Percentiles rank a stretch among this genome's conserved stretches.
These are phyloP conservation scores for Coemansia sp. DNA, from an alignment of 192 early-diverging fungal species.

Conservation along the genomic window DNA sequence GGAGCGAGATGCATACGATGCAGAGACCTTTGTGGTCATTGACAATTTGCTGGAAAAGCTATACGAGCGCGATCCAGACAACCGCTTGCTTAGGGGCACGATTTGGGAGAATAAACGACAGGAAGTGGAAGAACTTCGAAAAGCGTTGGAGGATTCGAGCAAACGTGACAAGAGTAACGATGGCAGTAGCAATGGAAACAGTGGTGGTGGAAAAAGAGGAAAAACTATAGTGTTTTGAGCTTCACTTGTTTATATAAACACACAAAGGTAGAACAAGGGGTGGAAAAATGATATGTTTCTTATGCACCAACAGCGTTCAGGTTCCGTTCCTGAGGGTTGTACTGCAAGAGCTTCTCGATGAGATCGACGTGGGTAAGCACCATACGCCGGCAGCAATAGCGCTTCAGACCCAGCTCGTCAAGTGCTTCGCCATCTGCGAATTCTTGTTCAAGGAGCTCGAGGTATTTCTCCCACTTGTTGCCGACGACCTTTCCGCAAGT, in stretches of 20 bases:
- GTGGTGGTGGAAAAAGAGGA: background rate
- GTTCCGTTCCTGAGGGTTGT: constrained; percentile 58
- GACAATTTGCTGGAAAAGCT: constrained; percentile 32
- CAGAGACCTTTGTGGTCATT: constrained; percentile 33
- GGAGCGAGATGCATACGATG: constrained; percentile 35
- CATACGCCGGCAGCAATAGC: constrained; percentile 99
- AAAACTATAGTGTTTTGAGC: background rate
- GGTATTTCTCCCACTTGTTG: constrained; percentile 95
- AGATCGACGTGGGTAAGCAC: constrained; percentile 96
- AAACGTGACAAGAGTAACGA: background rate
- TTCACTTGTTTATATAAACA: background rate
- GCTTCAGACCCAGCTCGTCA: constrained; percentile 70
- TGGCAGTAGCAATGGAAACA: no score
- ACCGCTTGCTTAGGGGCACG: constrained; percentile 16
- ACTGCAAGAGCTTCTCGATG: constrained; percentile 98
- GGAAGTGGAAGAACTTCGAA: background rate
- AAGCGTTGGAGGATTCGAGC: background rate
- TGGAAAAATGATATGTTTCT: background rate
- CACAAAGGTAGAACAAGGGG: background rate
- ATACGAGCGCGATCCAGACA: constrained; percentile 25
- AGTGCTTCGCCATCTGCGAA: constrained; percentile 64
- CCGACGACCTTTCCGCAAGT: constrained; percentile 98
- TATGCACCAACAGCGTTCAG: constrained; percentile 1
- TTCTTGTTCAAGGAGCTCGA: constrained; percentile 76
- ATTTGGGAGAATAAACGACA: constrained; percentile 4